Evolutionary conservation across 345 rosid species (phyloP), one percentile per base, ranked within the genome.

Genomic region (Leavenworthia alabamica): DNA sequence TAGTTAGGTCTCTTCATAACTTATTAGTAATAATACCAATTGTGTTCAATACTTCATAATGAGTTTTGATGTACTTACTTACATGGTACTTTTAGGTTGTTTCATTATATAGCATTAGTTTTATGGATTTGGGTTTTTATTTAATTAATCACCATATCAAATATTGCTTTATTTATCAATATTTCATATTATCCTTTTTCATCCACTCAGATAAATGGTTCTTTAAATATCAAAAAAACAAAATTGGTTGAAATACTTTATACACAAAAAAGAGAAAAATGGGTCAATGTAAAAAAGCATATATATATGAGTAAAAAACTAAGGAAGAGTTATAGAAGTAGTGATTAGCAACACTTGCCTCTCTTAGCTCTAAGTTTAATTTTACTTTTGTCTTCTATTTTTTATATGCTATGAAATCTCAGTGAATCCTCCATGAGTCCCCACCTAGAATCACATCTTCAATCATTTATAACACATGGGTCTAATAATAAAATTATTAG

Each of bases 341-440:
- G 64, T 70, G 74, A 63, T 70, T 56, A 70, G 64, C 53, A 70
- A 39, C 74, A 48, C 74, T 70, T 70, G 70, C 74, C 51, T 62
- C 44, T 55, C 51, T 70, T 62, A 62, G 62, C 19, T 60, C 60
- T 10, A 42, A 43, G 67, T 51, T 49, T 41, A 11, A 41, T 29
- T 33, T 59, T 12, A 53, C 45, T 59, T 68, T 41, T 15, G 29
- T 49, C 52, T 49, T 67, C 13, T 67, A 41, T 23, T 59, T n/a
- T n/a, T 35, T 35, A 17, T 11, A 45, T 37, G 56, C 56, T 62
- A 70, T 62, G 68, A 58, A 70, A 62, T 70, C 74, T 70, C 12
- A 37, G 44, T 15, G n/a, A n/a, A n/a, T n/a, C n/a, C n/a, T n/a
- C n/a, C n/a, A n/a, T n/a, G 68, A 46, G 62, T 29, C 63, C 73